Evolutionary conservation across 2,329 filamentous ascomycete species (phyloP), one percentile per base, ranked within the genome.

Genomic region (Aspergillus pseudoterreus): DNA sequence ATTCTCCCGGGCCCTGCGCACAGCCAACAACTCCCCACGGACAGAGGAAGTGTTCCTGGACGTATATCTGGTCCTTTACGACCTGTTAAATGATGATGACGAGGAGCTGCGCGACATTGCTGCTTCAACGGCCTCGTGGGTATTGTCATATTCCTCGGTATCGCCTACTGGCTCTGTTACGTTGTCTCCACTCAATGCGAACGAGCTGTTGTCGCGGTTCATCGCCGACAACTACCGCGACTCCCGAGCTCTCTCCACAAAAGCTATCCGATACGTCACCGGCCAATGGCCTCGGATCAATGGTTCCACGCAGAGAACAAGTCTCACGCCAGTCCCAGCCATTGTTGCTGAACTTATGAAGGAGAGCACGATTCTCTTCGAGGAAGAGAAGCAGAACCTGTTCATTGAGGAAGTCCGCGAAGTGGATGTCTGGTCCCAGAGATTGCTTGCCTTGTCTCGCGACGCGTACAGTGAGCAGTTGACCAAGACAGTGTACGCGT

Each of bases 311-410:
- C 48, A 50, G 6, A 42, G 32, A 35, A 52, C 48, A 4, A 48
- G 43, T 9, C 55, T 67, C 4, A 45, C 54, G 6, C 38, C 65
- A 15, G 63, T 71, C 21, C 54, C 63, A 10, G 60, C 61, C 4
- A 52, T 62, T 0, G 60, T 79, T 3, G 54, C 60, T 0, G 62
- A 68, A 4, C 65, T 69, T 10, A 61, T 67, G 4, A 68, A 69
- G 38, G 71, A 75, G 27, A 71, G 67, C 39, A 71, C 67, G 0
- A 66, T 69, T 56, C 80, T 99, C 0, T 99, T 99, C 66, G 86
- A 82, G 0, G 80, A 90, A 50, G 94, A 99, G 71, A 92, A 95
- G 67, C 91, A 95, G 67, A 99, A 99, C 66, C 78, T 96, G n/a
- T 97, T 90, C 68, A 76, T 92, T 45, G 92, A 97, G 67, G 85